phyloP scores from a whole-genome alignment of 1,139 yeast genomes.

The Chernovozyma sophiae-reginae region DNA sequence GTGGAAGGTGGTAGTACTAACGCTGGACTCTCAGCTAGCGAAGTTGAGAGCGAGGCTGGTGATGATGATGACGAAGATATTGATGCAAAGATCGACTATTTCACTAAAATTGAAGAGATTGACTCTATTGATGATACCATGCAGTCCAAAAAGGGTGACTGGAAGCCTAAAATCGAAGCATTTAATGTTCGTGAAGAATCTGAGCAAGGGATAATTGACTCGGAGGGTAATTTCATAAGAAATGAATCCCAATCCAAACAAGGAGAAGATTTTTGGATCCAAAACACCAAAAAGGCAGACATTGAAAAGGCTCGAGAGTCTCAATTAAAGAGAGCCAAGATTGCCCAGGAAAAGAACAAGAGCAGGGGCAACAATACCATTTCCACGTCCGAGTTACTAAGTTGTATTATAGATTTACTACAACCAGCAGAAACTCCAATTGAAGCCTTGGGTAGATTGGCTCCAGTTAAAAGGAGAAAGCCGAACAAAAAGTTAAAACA shows the following conservation, averaged over 20 bases:
- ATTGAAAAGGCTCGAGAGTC: conserved; percentile 46
- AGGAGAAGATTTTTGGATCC: conserved; percentile 45
- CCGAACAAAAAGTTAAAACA: conserved; percentile 5
- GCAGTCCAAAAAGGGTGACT: conserved; percentile 10
- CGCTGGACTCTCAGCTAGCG: too few relatives aligned
- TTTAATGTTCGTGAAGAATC: conserved; percentile 57
- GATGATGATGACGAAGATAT: conserved; percentile 6
- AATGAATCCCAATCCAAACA: conserved; percentile 29
- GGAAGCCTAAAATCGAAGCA: conserved; percentile 47
- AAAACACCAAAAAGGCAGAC: conserved; percentile 40
- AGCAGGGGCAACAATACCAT: conserved; percentile 4
- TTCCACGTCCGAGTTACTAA: conserved; percentile 21
- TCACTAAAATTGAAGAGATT: conserved; percentile 14
- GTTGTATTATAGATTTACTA: conserved; percentile 35
- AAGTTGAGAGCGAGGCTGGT: too few relatives aligned
- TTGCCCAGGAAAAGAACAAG: conserved; percentile 9
- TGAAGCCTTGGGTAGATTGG: conserved; percentile 53
- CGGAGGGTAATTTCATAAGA: conserved; percentile 56
- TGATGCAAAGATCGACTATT: conserved; percentile 12
- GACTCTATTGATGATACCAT: conserved; percentile 4
- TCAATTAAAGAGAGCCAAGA: conserved; percentile 23
- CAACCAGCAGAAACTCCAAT: conserved; percentile 63
- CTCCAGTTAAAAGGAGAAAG: conserved; percentile 20
- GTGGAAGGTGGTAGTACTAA: too few relatives aligned
- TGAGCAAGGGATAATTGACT: conserved; percentile 59